Base-by-base conservation (phyloP, 1,139 yeast genomes). In the Magnusiomyces suaveolens region DNA sequence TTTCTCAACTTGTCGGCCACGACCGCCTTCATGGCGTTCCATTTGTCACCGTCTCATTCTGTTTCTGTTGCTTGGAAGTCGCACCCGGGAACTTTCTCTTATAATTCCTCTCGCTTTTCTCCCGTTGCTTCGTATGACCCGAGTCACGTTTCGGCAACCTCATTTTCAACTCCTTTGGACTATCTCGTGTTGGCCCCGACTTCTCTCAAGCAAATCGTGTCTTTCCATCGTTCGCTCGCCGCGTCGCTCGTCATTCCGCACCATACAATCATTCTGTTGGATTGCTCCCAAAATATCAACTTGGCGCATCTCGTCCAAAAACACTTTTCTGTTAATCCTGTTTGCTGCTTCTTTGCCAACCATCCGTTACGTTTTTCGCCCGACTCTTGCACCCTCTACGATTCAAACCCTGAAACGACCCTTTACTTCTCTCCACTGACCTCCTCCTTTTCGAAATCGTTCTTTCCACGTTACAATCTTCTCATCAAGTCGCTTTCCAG, bases 261-360 rank as follows among this genome's bases (percentile, higher is more conserved):
- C 46, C 60, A 61, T 53, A 68, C 71, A 0, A 53, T 64, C 16
- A 58, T 69, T 16, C 52, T 68, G 6, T 62, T 69, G 16, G 72
- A 69, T 14, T 62, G 69, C 33, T 61, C 64, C 39, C 64, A 71
- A 20, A 53, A 56, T 20, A 65, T 67, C 33, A 64, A 66, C 1
- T 52, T 69, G n/a, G 69, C 67, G 56, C 55, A 60, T 16, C 59
- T 64, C 47, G 62, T 69, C 25, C 59, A 60, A 16, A 52, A 60
- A 16, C 61, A 60, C 51, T 60, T 68, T 36, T 63, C 69, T 26
- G 54, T 59, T 39, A 56, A 57, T 53, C 60, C 59, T 3, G 69
- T 66, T 2, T 52, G 59, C 21, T 68, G 66, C 18, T 53, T 64
- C 36, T 58, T 63, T 43, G 52, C 60, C 3, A 57, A 59, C 26